These are phyloP conservation scores for Pterulicium gracile DNA, from an alignment of 1,284 basidiomycete species.

Conservation along the genomic window DNA sequence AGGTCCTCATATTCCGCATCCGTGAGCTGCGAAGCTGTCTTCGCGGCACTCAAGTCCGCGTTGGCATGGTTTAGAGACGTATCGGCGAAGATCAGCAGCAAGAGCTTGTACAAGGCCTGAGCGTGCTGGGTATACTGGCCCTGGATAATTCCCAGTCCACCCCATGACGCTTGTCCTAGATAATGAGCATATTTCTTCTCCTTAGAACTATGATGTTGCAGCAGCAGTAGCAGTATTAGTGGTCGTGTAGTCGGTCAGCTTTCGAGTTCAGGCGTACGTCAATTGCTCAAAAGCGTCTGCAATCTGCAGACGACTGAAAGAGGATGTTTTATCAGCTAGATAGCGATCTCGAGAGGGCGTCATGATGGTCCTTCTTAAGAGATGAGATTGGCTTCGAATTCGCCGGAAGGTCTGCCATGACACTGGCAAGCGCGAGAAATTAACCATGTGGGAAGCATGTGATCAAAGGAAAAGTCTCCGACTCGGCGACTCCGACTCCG, in stretches of 20 bases:
- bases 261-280: too few species aligned
- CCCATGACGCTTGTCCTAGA: constrained; percentile 63
- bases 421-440: too few species aligned
- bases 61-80: not conserved
- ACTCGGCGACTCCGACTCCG: too few species aligned
- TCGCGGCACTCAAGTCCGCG: not conserved
- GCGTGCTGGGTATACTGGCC: constrained; percentile 15
- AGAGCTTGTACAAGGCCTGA: constrained; percentile 52
- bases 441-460: too few species aligned
- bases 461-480: too few species aligned
- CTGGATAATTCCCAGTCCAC: constrained; percentile 72
- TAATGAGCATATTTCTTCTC: constrained; percentile 74
- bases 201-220: constrained; percentile 24
- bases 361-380: not conserved
- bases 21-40: not conserved
- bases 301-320: constrained; percentile 58
- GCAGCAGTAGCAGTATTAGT: not conserved
- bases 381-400: too few species aligned
- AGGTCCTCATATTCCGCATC: not conserved
- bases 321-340: constrained; percentile 56
- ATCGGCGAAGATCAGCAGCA: constrained; percentile 49
- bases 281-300: constrained; percentile 56
- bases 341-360: constrained; percentile 39
- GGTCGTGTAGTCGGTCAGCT: not conserved
- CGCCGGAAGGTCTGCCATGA: too few species aligned